Evolutionary conservation across 305 asterid genomes (phyloP), one percentile per base, ranked within the genome.

Genomic region (Solanum hybrid): DNA sequence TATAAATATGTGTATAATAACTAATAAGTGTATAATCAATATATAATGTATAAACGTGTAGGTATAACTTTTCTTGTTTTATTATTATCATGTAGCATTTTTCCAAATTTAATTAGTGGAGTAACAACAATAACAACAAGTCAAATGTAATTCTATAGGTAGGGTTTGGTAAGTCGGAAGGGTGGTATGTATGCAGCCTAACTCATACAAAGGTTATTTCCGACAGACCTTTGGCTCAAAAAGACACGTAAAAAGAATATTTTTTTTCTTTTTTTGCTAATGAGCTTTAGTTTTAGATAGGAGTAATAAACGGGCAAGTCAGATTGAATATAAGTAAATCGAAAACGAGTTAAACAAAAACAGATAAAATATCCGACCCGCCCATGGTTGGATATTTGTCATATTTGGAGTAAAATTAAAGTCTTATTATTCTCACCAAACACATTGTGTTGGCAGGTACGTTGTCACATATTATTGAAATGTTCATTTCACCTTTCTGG

Each of bases 401-500:
- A 60, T 13, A 66, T 37, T 79, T 93, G 89, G 92, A 92, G 92
- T 91, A 92, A 73, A 89, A 85, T 86, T 90, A 10, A 93, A 92
- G 94, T 92, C 72, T 86, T 88, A 80, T 82, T 56, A 88, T 40
- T 88, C 91, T 89, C 94, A 95, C 96, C 97, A 92, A 93, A 93
- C 93, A 40, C 38, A 90, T 90, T 85, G 85, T 85, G 64, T 7
- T 32, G 32, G 79, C 91, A 90, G 92, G 88, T 91, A 69, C 82
- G 7, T 72, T 60, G 37, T 73, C 72, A 80, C 90, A 66, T 71
- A 91, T 89, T 87, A 90, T 89, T 87, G 94, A 94, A 91, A 92
- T 92, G 92, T 87, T 40, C 95, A 89, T 90, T 92, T 89, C 94
- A 96, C 92, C 96, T 93, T 92, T 95, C 95, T 90, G 64, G 77